A percentile compares a stretch with the other conserved stretches of the same genome.
Evolutionary conservation across 2,329 filamentous ascomycete species (phyloP).

Genomic region (Trichoderma cornu-damae): DNA sequence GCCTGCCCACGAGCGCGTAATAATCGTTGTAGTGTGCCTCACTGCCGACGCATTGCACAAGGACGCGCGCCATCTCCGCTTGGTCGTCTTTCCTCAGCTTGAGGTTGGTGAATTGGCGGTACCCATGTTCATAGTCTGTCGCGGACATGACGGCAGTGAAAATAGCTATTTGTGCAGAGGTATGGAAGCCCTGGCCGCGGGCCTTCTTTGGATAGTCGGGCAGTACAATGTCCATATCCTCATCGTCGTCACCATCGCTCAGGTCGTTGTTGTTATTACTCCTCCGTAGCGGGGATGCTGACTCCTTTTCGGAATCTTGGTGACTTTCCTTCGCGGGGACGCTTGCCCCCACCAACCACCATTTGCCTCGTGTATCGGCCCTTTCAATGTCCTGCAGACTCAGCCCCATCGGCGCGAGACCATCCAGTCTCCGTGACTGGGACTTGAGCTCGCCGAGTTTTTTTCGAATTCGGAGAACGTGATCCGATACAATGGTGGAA

Average conservation of each 20-base stretch:
- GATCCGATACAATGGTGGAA: slow-evolving; percentile 69
- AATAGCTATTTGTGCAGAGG: slow-evolving; percentile 79
- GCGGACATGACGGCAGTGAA: slow-evolving; percentile 88
- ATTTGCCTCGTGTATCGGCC: slow-evolving; percentile 84
- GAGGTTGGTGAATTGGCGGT: slow-evolving; percentile 72
- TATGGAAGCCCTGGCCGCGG: slow-evolving; percentile 78
- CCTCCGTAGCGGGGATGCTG: slow-evolving; percentile 22
- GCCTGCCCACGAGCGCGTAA: slow-evolving; percentile 78
- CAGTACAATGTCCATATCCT: slow-evolving; percentile 46
- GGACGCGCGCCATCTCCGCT: slow-evolving; percentile 77
- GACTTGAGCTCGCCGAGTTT: slow-evolving; percentile 70
- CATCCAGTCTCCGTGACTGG: slow-evolving; percentile 55
- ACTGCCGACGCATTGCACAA: slow-evolving; percentile 79
- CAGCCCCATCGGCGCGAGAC: slow-evolving; percentile 75
- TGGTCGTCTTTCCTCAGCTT: slow-evolving; percentile 81
- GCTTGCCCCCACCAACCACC: slow-evolving; percentile 98
- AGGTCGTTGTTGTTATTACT: slow-evolving; percentile 21
- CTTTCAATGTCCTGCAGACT: slow-evolving; percentile 76
- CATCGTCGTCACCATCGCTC: slow-evolving; percentile 37
- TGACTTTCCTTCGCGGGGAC: slow-evolving; percentile 50
- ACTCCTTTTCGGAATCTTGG: slow-evolving; percentile 19
- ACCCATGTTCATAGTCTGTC: slow-evolving; percentile 76
- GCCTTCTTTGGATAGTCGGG: slow-evolving; percentile 70
- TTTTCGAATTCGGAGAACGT: slow-evolving; percentile 85
- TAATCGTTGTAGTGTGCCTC: slow-evolving; percentile 88